Evolutionary conservation across 75 land plant genomes (phyloP), one percentile per base, ranked within the genome.

Genomic region (Picea sitchensis): DNA sequence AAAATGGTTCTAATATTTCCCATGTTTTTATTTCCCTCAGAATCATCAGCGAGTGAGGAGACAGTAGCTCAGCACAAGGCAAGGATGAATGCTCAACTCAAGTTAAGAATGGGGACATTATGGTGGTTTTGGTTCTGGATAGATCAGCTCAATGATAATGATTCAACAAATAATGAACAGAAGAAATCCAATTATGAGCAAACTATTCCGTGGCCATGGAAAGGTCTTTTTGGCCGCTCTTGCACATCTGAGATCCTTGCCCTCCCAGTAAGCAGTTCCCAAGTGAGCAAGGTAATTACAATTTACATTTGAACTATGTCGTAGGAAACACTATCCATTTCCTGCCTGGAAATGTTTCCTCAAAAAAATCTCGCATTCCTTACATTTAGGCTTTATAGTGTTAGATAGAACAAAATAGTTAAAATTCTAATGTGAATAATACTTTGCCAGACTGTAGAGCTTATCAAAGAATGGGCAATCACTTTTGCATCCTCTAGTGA

Each of bases 401-500:
- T 51, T 51, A 7, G 9, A 51, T 51, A 51, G 8, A 51, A 8
- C 8, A 11, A 51, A 51, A 7, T 51, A 47, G 51, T 77, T 58
- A 4, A 68, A 15, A 36, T 69, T 36, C 17, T 38, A 36, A 17
- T 6, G 36, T 69, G 73, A 51, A 69, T 18, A 4, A 44, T 38
- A 9, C 13, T 38, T 17, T 69, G 6, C 69, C 87, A 86, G 87
- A 77, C 76, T 36, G 87, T 83, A 2, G 72, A 54, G 30, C 58
- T 75, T 74, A 56, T 86, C 20, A 81, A 86, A 76, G 87, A 83
- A 51, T 86, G 87, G 87, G 87, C 87, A 57, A 76, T 61, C 44
- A 86, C 86, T 51, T 86, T 86, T 80, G 87, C 86, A 2, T 86
- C 87, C 1, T 83, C 87, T 5, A 86, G 87, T 64, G 87, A 86